Evolutionary conservation across 176 grass and related monocot genomes (phyloP), one percentile per base, ranked within the genome.

Genomic region (Raddia guianensis): DNA sequence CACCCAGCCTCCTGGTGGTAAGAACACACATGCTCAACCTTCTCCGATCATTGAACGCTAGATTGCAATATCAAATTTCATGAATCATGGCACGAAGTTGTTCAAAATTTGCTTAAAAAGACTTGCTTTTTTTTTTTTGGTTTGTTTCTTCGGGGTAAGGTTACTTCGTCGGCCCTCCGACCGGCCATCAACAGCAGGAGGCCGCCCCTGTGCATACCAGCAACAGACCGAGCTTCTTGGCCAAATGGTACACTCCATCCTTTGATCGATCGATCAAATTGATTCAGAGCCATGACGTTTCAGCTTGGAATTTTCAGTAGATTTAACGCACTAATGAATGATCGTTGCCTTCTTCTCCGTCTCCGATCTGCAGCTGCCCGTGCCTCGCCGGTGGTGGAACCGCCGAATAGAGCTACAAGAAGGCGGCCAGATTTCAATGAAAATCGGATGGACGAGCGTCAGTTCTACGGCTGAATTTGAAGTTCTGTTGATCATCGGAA

Each of bases 111-210:
- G 57, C 4, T 19, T 19, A 7, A 80, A n/a, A 19, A 73, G 72
- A 27, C 21, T 66, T 40, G 37, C 16, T 58, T 7, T 20, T 14
- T 27, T 14, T 27, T 27, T 27, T 27, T 27, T 27, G 27, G 0
- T 27, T 27, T 1, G 3, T 46, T 9, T 57, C 0, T 45, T 63
- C 3, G 6, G 18, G 21, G 66, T 6, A 40, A 86, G 84, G 16
- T 57, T 86, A 80, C 69, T 86, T 86, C 68, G 12, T 74, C 2
- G 84, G 84, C 6, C 76, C 60, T 8, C 84, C 84, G 43, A 5
- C 0, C 0, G 67, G 16, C 61, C 58, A 16, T 16, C 68, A 27
- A 1, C 3, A 27, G 60, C 21, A 16, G 60, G 2, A 3, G 7
- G 14, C 40, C 10, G 0, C 6, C 35, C 2, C 21, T 3, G 49